Evolutionary conservation across 106 monocot species (phyloP).

Genomic region (Phalaenopsis equestris): DNA sequence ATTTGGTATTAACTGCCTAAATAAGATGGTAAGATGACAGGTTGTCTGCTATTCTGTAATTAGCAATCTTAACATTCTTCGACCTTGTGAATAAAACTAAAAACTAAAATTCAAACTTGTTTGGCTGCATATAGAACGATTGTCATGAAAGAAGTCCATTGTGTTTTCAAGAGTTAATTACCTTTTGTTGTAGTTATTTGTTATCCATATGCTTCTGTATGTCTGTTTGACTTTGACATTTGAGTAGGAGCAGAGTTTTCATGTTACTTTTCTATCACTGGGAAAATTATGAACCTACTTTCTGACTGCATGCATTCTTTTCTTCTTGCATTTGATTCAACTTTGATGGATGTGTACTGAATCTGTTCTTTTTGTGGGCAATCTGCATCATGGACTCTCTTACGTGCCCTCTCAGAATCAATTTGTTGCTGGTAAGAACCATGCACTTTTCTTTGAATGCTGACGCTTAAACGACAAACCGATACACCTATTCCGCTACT

Average conservation of each 20-base stretch:
- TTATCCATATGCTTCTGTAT: neutral
- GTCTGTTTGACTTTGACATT: neutral
- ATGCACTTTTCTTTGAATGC: neutral
- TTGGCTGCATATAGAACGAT: too few relatives aligned
- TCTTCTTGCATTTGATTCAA: neutral
- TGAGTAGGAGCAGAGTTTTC: neutral
- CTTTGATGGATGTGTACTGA: constrained; percentile 9
- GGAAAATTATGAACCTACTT: too few relatives aligned
- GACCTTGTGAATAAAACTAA: too few relatives aligned
- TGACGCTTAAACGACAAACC: neutral
- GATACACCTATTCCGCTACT: neutral
- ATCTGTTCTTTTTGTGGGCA: constrained; percentile 12
- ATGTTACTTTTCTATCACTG: too few relatives aligned
- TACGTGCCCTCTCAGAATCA: constrained; percentile 49
- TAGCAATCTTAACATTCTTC: too few relatives aligned
- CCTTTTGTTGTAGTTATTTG: neutral
- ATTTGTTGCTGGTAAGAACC: constrained; percentile 92
- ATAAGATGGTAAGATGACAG: too few relatives aligned
- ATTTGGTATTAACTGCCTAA: too few relatives aligned
- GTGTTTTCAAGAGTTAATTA: neutral
- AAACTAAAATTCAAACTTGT: too few relatives aligned
- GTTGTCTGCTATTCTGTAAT: too few relatives aligned
- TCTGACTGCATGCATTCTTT: neutral
- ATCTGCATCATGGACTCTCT: constrained; percentile 9
- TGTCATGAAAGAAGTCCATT: neutral